A percentile compares a stretch with the other conserved stretches of the same genome.
Evolutionary conservation across 1,139 yeast genomes (phyloP).

Genomic region (Magnusiomyces clavatus): DNA sequence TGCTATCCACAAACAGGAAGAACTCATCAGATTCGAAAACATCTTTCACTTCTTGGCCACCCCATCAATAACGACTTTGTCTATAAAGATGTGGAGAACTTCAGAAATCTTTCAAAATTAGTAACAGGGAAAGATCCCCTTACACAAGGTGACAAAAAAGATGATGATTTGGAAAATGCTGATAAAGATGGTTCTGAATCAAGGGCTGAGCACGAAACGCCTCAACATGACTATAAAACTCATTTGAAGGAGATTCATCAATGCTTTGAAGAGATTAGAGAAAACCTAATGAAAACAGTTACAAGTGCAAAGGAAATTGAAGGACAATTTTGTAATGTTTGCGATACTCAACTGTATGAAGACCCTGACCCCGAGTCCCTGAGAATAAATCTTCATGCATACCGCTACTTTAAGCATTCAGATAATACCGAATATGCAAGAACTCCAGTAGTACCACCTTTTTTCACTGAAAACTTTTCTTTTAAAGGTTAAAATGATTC

Average conservation of each 20-base stretch:
- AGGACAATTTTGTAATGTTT: slow-evolving; percentile 3
- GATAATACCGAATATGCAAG: slow-evolving; percentile 9
- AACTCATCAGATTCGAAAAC: slow-evolving; percentile 74
- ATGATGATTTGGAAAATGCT: no score
- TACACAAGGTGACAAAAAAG: no score
- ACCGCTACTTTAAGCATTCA: slow-evolving; percentile 36
- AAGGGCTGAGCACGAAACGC: no score
- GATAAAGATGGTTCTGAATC: no score
- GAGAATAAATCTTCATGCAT: slow-evolving; percentile 53
- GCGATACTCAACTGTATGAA: slow-evolving; percentile 3
- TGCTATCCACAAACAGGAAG: slow-evolving; percentile 69
- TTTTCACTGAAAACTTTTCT: no score
- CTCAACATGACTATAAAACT: no score
- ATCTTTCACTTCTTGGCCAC: slow-evolving; percentile 52
- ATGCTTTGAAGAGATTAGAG: no score
- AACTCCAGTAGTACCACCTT: no score
- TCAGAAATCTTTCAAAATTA: neutral
- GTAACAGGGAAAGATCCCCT: neutral
- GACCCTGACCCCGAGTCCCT: slow-evolving; percentile 34
- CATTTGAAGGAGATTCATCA: neutral
- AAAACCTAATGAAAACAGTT: no score
- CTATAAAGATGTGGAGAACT: slow-evolving; percentile 32
- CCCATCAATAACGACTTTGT: slow-evolving; percentile 67
- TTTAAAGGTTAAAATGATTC: no score
- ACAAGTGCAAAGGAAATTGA: no score